These are phyloP conservation scores for Aspergillus sp. DNA, from an alignment of 2,329 filamentous ascomycete species.

Conservation along the genomic window DNA sequence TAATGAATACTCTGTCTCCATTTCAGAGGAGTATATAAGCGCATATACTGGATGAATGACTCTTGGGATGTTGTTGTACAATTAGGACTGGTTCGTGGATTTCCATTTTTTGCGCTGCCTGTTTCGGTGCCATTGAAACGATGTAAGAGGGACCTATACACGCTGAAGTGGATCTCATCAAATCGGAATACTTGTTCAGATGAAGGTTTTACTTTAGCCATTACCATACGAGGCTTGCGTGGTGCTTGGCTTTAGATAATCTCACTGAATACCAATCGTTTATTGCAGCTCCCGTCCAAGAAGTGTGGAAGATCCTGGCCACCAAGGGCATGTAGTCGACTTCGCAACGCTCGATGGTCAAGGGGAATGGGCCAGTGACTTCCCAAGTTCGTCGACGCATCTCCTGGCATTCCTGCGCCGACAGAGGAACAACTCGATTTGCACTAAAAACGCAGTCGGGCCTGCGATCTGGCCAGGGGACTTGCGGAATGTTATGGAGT, in stretches of 20 bases:
- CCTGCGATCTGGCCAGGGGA: conserved; percentile 36
- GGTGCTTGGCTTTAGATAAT: background rate
- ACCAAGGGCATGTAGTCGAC: conserved; percentile 38
- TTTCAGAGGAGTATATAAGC: too few species aligned
- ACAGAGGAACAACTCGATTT: conserved; percentile 31
- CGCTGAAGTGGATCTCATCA: too few species aligned
- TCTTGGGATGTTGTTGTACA: too few species aligned
- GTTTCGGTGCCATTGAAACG: too few species aligned
- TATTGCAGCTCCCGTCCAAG: conserved; percentile 37
- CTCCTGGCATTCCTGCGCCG: conserved; percentile 35
- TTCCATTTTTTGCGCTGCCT: too few species aligned
- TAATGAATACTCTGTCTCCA: too few species aligned
- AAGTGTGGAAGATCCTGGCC: conserved; percentile 39
- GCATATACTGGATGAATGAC: too few species aligned
- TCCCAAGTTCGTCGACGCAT: conserved; percentile 33
- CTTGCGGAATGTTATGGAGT: conserved; percentile 30
- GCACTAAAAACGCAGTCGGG: conserved; percentile 42
- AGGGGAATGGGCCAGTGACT: conserved; percentile 37
- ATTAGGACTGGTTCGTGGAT: too few species aligned
- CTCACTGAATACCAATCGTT: background rate
- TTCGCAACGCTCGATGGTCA: conserved; percentile 45
- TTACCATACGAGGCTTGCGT: too few species aligned
- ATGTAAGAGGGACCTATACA: too few species aligned
- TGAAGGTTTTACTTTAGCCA: too few species aligned
- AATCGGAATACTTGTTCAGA: too few species aligned